Evolutionary conservation across 257 asterid genomes (phyloP).

Genomic region (Parsonsia alboflavescens): DNA sequence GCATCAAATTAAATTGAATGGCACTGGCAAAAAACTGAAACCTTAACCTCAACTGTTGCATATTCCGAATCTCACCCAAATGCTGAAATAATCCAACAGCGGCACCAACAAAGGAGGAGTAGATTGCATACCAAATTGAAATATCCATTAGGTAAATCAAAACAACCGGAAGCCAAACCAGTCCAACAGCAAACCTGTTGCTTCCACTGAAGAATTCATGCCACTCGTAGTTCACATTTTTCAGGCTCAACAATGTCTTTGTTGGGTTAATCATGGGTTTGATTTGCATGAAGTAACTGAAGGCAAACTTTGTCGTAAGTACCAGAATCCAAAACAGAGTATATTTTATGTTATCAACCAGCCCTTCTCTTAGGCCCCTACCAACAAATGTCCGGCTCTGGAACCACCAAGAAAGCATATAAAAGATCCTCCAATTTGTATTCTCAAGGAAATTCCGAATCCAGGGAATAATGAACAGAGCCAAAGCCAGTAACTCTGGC

Average conservation of each 20-base stretch:
- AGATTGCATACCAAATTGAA: slow-evolving; percentile 93
- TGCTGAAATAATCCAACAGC: slow-evolving; percentile 91
- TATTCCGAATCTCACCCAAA: slow-evolving; percentile 96
- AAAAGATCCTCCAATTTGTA: slow-evolving; percentile 81
- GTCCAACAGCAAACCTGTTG: slow-evolving; percentile 85
- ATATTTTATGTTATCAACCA: slow-evolving; percentile 79
- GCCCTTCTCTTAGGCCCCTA: slow-evolving; percentile 97
- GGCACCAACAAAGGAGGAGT: slow-evolving; percentile 87
- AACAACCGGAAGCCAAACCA: slow-evolving; percentile 91
- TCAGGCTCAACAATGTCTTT: slow-evolving; percentile 49
- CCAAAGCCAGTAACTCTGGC: slow-evolving; percentile 79
- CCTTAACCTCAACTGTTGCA: slow-evolving; percentile 90
- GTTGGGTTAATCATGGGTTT: slow-evolving; percentile 94
- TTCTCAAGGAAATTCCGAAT: slow-evolving; percentile 84
- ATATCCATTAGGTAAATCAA: slow-evolving; percentile 91
- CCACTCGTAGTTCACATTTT: slow-evolving; percentile 64
- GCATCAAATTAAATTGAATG: slow-evolving; percentile 94
- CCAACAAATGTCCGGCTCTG: slow-evolving; percentile 92
- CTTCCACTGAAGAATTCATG: slow-evolving; percentile 66
- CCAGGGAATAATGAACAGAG: slow-evolving; percentile 83
- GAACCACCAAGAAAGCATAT: slow-evolving; percentile 95
- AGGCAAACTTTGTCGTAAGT: slow-evolving; percentile 73
- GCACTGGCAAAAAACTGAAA: slow-evolving; percentile 99
- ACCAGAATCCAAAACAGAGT: slow-evolving; percentile 79
- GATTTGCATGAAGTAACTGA: slow-evolving; percentile 95